Conservation (phyloP, 2,329 filamentous ascomycete species). For the Cercospora berteroae region DNA sequence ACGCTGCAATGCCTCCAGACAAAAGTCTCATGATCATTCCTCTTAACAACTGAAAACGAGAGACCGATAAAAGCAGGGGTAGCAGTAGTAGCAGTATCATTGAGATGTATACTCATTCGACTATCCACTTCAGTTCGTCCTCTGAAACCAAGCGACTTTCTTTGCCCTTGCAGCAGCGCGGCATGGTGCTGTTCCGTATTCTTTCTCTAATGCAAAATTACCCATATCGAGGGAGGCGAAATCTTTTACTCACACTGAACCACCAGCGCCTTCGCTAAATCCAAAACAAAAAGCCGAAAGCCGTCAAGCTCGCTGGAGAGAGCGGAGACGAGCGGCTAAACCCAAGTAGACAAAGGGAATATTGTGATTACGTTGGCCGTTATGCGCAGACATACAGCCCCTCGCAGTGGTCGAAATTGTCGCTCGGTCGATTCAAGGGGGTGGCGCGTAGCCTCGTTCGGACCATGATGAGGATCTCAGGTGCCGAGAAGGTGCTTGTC, state of each 20-base stretch:
- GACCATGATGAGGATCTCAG: background rate
- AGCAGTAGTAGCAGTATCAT: background rate
- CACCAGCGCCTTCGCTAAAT: slow-evolving; percentile 21
- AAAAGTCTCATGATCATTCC: background rate
- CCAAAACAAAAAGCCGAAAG: background rate
- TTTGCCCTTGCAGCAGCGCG: background rate
- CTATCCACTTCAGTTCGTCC: background rate
- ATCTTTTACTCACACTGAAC: background rate
- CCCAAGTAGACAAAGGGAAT: background rate
- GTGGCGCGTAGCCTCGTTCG: background rate
- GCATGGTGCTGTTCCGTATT: background rate
- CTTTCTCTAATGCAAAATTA: background rate
- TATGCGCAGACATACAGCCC: background rate
- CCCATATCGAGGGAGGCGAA: background rate
- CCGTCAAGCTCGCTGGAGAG: background rate
- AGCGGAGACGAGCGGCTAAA: background rate
- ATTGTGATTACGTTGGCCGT: background rate
- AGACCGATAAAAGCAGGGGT: background rate
- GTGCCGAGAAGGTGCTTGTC: background rate
- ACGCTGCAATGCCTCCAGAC: background rate
- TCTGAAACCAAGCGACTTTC: background rate
- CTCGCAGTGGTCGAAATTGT: background rate
- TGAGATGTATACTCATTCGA: background rate
- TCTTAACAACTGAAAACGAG: background rate
- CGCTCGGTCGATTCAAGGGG: background rate